Base-by-base conservation (phyloP, 2,329 filamentous ascomycete species). In the Aureobasidium sp. region DNA sequence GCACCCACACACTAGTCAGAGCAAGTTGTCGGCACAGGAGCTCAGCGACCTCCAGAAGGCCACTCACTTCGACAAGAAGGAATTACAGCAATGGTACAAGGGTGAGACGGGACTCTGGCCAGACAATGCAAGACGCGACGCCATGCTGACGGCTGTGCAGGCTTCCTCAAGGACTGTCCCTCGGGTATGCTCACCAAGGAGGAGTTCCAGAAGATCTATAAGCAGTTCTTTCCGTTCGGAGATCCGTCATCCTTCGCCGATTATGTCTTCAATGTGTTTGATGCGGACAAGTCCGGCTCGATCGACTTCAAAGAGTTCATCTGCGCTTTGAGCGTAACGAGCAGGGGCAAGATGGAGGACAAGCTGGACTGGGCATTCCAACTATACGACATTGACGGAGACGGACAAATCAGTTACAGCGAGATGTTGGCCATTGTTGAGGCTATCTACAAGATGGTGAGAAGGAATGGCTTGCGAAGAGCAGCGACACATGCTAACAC, bases 281-380 rank as follows among this genome's bases (percentile, higher is more conserved):
- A 99, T 75, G 89, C 90, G 72, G 94, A 99, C 77, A 95, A 95
- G 71, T 96, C 90, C 46, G 94, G 94, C 66, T 93, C 89, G 67
- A 99, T 99, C 72, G 94, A 99, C 78, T 99, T 99, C 78, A 97
- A 97, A 75, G 94, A 99, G 77, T 99, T 99, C 77, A 99, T 99
- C 76, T 96, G 93, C 78, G 94, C 94, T 29, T 79, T 99, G 65
- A 96, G 90, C 75, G 93, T 99, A 71, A 99, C 94, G 54, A 95
- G 90, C 76, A 85, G 94, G 68, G 94, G 94, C 71, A 95, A 95
- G 80, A 96, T 97, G 90, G 94, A 99, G 78, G 94, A 99, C 78
- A 99, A 99, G 77, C 82, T 99, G 61, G 93, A 97, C 74, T 99
- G 94, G 94, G 94, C 94, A 17, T 99, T 99, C 78, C 93, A 99